phyloP scores from a whole-genome alignment of 805 yeast species.

The Candida caryicola region DNA sequence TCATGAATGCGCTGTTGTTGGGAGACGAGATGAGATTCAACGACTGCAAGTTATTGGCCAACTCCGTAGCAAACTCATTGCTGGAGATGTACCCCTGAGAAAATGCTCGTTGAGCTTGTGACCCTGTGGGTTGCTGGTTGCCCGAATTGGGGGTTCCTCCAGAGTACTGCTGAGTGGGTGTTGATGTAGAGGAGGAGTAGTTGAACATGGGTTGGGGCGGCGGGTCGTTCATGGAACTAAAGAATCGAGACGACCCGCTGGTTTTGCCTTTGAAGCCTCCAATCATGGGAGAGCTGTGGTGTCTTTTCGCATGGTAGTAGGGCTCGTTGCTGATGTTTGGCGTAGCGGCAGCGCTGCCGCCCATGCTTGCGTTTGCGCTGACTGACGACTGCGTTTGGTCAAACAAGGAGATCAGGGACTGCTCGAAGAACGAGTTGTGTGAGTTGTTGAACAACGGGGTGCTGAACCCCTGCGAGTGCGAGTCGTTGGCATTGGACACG shows the following conservation, averaged over 20 bases:
- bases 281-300: slow-evolving; percentile 15
- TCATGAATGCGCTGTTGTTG: not conserved
- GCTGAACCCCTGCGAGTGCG: not conserved
- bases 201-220: not conserved
- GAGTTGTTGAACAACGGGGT: slow-evolving; percentile 4
- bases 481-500: not conserved
- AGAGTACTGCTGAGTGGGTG: slow-evolving; percentile 1
- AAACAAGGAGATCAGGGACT: slow-evolving; percentile 1
- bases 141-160: not conserved
- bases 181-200: not conserved
- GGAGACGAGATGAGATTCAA: slow-evolving; percentile 2
- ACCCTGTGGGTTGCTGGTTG: not conserved
- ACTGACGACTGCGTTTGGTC: not conserved
- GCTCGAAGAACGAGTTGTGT: slow-evolving; percentile 1
- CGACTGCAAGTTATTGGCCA: slow-evolving; percentile 1
- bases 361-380: no score
- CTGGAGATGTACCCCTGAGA: not conserved
- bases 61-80: slow-evolving; percentile 1
- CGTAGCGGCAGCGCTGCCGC: no score
- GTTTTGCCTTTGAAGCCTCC: slow-evolving; percentile 8
- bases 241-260: slow-evolving; percentile 2
- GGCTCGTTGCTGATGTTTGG: not conserved
- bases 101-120: not conserved
- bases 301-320: slow-evolving; percentile 7
- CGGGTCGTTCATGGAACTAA: slow-evolving; percentile 1